Evolutionary conservation across 768 basidiomycete genomes (phyloP), one percentile per base, ranked within the genome.

Genomic region (Kwoniella heveanensis): DNA sequence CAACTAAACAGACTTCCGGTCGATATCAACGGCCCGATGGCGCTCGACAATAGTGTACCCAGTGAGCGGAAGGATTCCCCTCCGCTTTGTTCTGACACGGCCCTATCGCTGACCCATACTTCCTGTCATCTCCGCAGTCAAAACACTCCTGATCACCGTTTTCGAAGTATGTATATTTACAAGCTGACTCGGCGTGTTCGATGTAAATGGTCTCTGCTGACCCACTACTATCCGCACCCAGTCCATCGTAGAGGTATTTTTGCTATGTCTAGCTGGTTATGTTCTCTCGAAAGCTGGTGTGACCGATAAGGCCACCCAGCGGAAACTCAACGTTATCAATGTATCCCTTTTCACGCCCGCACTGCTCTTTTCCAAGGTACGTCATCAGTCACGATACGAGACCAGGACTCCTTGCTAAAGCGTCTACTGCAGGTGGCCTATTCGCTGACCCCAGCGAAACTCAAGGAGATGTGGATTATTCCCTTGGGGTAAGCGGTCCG

Each of bases 171-270:
- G 84, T 61, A n/a, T n/a, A n/a, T n/a, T n/a, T n/a, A n/a, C n/a
- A n/a, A n/a, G n/a, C n/a, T n/a, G n/a, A n/a, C n/a, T n/a, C n/a
- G n/a, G n/a, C n/a, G n/a, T n/a, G n/a, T n/a, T n/a, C n/a, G n/a
- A n/a, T n/a, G n/a, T n/a, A n/a, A n/a, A n/a, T n/a, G n/a, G n/a
- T n/a, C n/a, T n/a, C n/a, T n/a, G n/a, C n/a, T n/a, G n/a, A n/a
- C n/a, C n/a, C n/a, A n/a, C n/a, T n/a, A n/a, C n/a, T n/a, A n/a
- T n/a, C 2, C n/a, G 0, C 27, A 26, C 19, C 25, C 27, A 94
- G 91, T 91, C 91, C 9, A 92, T 95, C 65, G 82, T 90, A 29
- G 87, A 95, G 80, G 93, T 96, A 48, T 90, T 93, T 76, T 68
- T 95, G 47, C 82, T 93, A 62, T 94, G 91, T 82, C 74, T 90